Percentiles rank a stretch among this genome's conserved stretches.
phyloP scores from a whole-genome alignment of 441 rosid genomes.

The Populus hybrid region DNA sequence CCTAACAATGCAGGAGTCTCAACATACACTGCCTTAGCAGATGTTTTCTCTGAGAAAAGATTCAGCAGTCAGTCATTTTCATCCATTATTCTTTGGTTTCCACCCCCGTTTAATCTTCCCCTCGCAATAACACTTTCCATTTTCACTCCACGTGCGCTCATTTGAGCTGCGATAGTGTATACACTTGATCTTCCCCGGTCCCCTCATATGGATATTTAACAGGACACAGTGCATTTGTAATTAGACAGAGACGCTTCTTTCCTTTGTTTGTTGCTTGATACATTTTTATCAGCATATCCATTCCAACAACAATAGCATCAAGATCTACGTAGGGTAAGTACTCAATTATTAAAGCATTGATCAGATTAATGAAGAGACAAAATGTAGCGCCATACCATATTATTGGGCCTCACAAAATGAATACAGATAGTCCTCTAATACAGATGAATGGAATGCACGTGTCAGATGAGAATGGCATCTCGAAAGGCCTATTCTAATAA shows the following conservation, averaged over 20 bases:
- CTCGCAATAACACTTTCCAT: conserved; percentile 69
- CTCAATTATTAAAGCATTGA: neutral
- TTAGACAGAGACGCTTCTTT: conserved; percentile 81
- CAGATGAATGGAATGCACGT: neutral
- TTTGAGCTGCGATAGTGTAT: conserved; percentile 58
- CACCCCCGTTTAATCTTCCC: conserved; percentile 31
- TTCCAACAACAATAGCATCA: conserved; percentile 90
- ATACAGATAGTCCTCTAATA: neutral
- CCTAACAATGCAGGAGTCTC: conserved; percentile 80
- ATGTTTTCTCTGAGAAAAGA: conserved; percentile 54
- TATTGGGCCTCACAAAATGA: neutral
- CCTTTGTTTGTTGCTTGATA: conserved; percentile 58
- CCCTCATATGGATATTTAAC: conserved; percentile 79
- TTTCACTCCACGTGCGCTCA: conserved; percentile 61
- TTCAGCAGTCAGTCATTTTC: conserved; percentile 73
- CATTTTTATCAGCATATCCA: conserved; percentile 87
- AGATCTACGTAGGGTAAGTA: conserved; percentile 73
- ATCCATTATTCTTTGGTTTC: conserved; percentile 37
- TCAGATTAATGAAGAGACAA: conserved; percentile 12
- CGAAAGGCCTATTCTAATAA: neutral
- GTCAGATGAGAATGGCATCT: neutral
- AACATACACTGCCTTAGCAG: conserved; percentile 49
- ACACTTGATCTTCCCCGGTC: conserved; percentile 78
- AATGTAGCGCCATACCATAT: neutral
- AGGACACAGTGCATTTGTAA: conserved; percentile 68